These are phyloP conservation scores for Westerdykella ornata DNA, from an alignment of 2,329 filamentous ascomycete genomes.

Conservation along the genomic window DNA sequence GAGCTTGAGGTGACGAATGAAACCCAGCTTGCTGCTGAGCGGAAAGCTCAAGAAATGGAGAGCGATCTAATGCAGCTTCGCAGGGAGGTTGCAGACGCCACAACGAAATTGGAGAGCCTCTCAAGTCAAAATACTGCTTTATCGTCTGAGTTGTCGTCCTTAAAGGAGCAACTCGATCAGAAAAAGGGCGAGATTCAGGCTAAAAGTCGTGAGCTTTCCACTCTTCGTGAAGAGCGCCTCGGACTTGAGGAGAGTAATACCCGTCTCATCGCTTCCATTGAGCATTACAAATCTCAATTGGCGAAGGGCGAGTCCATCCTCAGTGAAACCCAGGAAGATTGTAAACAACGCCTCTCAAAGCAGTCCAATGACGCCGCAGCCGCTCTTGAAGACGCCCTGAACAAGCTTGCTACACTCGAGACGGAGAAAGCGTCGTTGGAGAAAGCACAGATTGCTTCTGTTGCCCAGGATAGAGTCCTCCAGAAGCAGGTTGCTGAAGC, in stretches of 20 bases:
- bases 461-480: not conserved
- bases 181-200: not conserved
- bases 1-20: constrained; percentile 8
- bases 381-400: too few relatives aligned
- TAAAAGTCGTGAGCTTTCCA: not conserved
- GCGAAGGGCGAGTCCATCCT: too few relatives aligned
- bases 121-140: constrained; percentile 1
- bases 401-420: too few relatives aligned
- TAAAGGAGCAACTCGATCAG: constrained; percentile 9
- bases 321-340: too few relatives aligned
- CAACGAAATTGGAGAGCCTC: constrained; percentile 5
- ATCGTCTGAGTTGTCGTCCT: constrained; percentile 5
- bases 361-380: too few relatives aligned
- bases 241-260: too few relatives aligned
- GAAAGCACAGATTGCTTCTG: not conserved
- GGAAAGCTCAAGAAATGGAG: constrained; percentile 3
- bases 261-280: too few relatives aligned
- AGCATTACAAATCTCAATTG: too few relatives aligned
- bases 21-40: constrained; percentile 4
- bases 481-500: not conserved
- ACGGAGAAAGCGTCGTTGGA: not conserved
- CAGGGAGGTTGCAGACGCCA: constrained; percentile 7
- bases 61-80: constrained; percentile 7
- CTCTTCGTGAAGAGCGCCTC: not conserved
- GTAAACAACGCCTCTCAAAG: too few relatives aligned